phyloP scores from a whole-genome alignment of 768 basidiomycete species.

The Amanita muscaria region DNA sequence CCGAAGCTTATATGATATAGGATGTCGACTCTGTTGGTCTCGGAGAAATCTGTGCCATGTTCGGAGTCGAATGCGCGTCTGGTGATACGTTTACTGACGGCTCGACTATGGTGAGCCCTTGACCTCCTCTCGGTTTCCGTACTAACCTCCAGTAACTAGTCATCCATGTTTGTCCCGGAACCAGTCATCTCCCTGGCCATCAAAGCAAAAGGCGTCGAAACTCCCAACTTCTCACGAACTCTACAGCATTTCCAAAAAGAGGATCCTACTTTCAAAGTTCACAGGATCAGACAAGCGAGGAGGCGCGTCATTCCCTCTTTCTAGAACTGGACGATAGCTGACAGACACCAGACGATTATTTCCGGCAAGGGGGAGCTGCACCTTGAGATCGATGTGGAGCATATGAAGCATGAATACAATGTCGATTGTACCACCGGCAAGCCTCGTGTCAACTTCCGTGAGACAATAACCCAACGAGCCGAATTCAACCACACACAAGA shows the following conservation, averaged over 20 bases:
- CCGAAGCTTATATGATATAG: constrained; percentile 27
- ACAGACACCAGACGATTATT: constrained; percentile 98
- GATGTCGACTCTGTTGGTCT: constrained; percentile 91
- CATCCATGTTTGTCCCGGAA: constrained; percentile 97
- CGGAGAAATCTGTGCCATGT: constrained; percentile 98
- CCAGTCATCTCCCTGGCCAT: constrained; percentile 96
- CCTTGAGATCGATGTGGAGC: constrained; percentile 97
- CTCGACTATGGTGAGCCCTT: constrained; percentile 72
- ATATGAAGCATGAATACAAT: constrained; percentile 96
- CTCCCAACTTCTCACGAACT: constrained; percentile 94
- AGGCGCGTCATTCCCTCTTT: constrained; percentile 51
- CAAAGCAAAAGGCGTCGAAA: constrained; percentile 86
- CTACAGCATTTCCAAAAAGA: constrained; percentile 98
- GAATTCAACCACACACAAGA: constrained; percentile 93
- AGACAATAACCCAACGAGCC: constrained; percentile 79
- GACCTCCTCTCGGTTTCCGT: constrained; percentile 2
- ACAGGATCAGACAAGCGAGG: constrained; percentile 87
- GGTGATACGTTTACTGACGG: constrained; percentile 98
- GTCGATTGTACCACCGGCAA: constrained; percentile 90
- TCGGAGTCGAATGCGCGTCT: constrained; percentile 96
- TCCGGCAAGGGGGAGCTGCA: constrained; percentile 99
- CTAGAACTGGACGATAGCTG: no score
- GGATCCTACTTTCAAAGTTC: constrained; percentile 97
- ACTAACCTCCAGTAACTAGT: no score
- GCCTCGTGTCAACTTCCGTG: constrained; percentile 93